A percentile compares a stretch with the other conserved stretches of the same genome.
These are phyloP conservation scores for Teratosphaeriaceae sp. DNA, from an alignment of 2,329 filamentous ascomycete genomes.

Conservation along the genomic window DNA sequence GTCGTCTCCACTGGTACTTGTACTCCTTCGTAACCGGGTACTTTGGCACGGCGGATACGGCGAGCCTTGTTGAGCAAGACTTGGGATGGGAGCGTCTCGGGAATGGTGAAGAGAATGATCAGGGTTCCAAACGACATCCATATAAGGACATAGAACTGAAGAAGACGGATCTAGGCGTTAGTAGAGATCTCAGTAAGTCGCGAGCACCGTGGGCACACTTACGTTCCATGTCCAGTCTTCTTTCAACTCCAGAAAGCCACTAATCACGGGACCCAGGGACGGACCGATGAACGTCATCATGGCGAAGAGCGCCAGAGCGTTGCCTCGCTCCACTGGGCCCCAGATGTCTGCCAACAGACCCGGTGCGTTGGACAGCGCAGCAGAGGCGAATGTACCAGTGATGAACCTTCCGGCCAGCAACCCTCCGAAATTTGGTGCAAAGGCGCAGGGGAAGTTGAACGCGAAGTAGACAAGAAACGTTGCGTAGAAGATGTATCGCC, in stretches of 20 bases:
- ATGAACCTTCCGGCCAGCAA: constrained; percentile 51
- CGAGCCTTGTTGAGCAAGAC: constrained; percentile 50
- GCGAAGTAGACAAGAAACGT: constrained; percentile 35
- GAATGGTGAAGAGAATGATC: constrained; percentile 49
- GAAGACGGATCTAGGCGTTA: too few relatives aligned
- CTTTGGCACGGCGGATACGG: constrained; percentile 41
- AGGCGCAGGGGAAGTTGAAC: constrained; percentile 50
- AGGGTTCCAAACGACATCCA: constrained; percentile 33
- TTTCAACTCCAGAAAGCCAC: constrained; percentile 52
- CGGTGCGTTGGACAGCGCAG: constrained; percentile 36
- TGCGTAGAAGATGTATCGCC: constrained; percentile 46
- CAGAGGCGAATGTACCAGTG: constrained; percentile 50
- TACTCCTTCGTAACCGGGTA: constrained; percentile 48
- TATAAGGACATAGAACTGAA: constrained; percentile 40
- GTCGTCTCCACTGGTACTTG: constrained; percentile 44
- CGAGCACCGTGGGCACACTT: too few relatives aligned
- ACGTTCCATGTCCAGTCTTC: constrained; percentile 41
- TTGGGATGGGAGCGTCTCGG: constrained; percentile 49
- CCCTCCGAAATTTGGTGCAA: constrained; percentile 47
- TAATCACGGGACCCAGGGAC: constrained; percentile 48
- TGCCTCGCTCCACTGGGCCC: constrained; percentile 46
- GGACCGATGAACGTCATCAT: constrained; percentile 50
- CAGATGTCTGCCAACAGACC: constrained; percentile 51
- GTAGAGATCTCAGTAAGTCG: too few relatives aligned
- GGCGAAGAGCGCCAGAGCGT: constrained; percentile 49